A percentile compares a stretch with the other conserved stretches of the same genome.
Evolutionary conservation across 164 flowering plant genomes (phyloP).

Genomic region (Litsea cubeba): DNA sequence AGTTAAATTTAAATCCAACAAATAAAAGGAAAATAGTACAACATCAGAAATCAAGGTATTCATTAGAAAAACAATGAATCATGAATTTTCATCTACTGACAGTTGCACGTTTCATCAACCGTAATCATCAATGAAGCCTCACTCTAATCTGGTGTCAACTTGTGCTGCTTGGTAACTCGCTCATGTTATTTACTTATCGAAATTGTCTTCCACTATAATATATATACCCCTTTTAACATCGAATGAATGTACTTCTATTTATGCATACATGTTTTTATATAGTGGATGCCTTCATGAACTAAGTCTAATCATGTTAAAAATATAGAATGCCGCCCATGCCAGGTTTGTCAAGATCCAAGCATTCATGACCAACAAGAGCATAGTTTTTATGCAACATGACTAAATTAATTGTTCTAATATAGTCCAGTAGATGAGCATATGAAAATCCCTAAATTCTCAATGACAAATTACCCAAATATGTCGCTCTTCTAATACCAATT

Average conservation of each 20-base stretch:
- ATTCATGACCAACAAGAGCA: not conserved
- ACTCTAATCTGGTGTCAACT: not conserved
- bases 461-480: too few species aligned
- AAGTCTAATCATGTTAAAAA: not conserved
- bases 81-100: not conserved
- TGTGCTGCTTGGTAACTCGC: not conserved
- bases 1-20: too few species aligned
- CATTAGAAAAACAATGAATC: not conserved
- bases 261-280: not conserved
- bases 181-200: too few species aligned
- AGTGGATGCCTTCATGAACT: not conserved
- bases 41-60: slow-evolving; percentile 76
- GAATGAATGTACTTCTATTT: too few species aligned
- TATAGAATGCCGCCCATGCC: too few species aligned
- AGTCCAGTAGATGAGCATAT: too few species aligned
- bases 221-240: too few species aligned
- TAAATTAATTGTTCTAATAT: too few species aligned
- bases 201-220: too few species aligned
- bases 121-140: not conserved
- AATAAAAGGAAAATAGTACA: too few species aligned
- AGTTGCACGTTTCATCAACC: not conserved
- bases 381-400: not conserved
- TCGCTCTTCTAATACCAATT: too few species aligned
- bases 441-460: too few species aligned
- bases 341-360: not conserved